A percentile compares a stretch with the other conserved stretches of the same genome.
phyloP scores from a whole-genome alignment of 441 rosid genomes.

The Bruguiera hainesii region DNA sequence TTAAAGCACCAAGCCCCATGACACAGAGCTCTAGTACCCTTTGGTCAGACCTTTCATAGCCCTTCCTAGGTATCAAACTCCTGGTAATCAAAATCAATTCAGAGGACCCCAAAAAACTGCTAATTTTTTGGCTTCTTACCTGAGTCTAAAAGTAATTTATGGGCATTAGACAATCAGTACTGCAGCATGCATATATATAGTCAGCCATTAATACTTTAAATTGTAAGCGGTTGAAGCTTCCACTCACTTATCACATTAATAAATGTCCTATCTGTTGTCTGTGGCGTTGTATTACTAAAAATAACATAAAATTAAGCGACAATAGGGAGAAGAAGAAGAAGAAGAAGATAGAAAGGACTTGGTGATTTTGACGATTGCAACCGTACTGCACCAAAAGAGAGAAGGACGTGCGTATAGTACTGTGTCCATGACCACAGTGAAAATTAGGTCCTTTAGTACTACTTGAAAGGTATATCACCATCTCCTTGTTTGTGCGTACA shows the following conservation, averaged over 20 bases:
- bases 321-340: background rate
- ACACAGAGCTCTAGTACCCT: slow-evolving; percentile 36
- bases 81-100: background rate
- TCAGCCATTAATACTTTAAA: background rate
- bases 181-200: no score
- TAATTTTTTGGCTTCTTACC: no score
- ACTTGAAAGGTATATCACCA: no score
- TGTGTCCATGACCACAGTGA: no score
- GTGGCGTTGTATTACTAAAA: background rate
- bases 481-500: background rate
- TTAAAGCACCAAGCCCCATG: slow-evolving; percentile 18
- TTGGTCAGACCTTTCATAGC: background rate
- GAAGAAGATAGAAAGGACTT: background rate
- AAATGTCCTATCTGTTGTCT: background rate
- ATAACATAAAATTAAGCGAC: background rate
- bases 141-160: no score
- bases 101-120: background rate
- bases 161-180: background rate
- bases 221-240: background rate
- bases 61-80: background rate
- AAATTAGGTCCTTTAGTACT: no score
- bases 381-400: no score
- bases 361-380: no score
- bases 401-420: no score
- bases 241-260: background rate